Percentiles rank a stretch among this genome's conserved stretches.
phyloP scores from a whole-genome alignment of 495 filamentous ascomycete species.

The Penicillium crystallinum region DNA sequence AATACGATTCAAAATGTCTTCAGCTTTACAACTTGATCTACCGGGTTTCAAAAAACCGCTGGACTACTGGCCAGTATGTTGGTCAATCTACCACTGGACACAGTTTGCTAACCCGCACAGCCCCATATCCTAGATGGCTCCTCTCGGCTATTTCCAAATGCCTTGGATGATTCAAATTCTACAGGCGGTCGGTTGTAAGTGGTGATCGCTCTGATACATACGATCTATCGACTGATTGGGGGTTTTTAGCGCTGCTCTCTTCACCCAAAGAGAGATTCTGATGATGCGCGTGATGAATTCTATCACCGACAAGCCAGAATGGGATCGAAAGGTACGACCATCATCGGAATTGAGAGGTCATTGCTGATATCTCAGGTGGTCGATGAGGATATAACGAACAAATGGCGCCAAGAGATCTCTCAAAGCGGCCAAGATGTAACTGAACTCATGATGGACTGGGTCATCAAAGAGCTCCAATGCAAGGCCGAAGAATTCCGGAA shows the following conservation, averaged over 20 bases:
- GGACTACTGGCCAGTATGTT: neutral
- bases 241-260: neutral
- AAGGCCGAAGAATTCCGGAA: conserved; percentile 30
- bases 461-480: conserved; percentile 47
- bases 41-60: neutral
- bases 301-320: conserved; percentile 44
- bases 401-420: conserved; percentile 36
- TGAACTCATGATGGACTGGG: conserved; percentile 45
- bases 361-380: conserved; percentile 24
- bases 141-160: neutral
- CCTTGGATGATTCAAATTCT: neutral
- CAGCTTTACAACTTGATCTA: neutral
- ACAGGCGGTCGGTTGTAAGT: neutral
- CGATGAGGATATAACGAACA: conserved; percentile 35
- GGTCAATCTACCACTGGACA: neutral
- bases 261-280: conserved; percentile 2
- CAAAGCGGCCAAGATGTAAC: conserved; percentile 30
- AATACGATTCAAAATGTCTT: neutral
- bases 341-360: neutral
- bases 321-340: conserved; percentile 39
- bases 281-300: conserved; percentile 35
- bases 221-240: neutral
- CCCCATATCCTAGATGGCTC: neutral
- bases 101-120: neutral
- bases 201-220: neutral